Conservation (phyloP, 257 asterid genomes). For the Marsdenia floribunda region DNA sequence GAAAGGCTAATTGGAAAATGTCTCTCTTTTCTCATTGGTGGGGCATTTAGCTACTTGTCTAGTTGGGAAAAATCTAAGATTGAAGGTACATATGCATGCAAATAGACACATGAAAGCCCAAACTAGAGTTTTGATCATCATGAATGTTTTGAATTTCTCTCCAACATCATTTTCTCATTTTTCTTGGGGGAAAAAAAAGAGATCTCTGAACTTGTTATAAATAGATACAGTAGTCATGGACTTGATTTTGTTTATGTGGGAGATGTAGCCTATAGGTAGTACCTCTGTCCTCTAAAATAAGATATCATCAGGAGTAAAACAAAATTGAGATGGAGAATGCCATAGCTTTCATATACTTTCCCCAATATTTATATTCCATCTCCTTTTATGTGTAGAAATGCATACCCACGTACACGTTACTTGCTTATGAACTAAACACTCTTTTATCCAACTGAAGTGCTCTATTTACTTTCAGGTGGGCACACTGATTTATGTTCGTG, state of each 20-base stretch:
- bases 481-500: conserved; percentile 76
- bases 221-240: neutral
- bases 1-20: neutral
- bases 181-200: neutral
- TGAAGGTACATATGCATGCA: neutral
- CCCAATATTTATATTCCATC: neutral
- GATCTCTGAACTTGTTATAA: neutral
- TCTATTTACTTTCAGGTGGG: conserved; percentile 53
- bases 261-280: neutral
- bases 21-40: neutral
- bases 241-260: neutral
- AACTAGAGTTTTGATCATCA: neutral
- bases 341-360: neutral
- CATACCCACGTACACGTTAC: neutral
- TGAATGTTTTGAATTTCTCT: neutral
- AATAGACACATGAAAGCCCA: neutral
- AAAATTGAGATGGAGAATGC: neutral
- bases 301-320: neutral
- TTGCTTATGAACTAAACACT: neutral
- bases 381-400: neutral
- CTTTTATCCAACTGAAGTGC: conserved; percentile 3
- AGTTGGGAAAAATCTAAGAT: neutral
- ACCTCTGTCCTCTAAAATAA: neutral
- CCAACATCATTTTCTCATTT: neutral
- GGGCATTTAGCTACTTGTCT: neutral